phyloP scores from a whole-genome alignment of 257 asterid species.

The Jacaranda mimosifolia region DNA sequence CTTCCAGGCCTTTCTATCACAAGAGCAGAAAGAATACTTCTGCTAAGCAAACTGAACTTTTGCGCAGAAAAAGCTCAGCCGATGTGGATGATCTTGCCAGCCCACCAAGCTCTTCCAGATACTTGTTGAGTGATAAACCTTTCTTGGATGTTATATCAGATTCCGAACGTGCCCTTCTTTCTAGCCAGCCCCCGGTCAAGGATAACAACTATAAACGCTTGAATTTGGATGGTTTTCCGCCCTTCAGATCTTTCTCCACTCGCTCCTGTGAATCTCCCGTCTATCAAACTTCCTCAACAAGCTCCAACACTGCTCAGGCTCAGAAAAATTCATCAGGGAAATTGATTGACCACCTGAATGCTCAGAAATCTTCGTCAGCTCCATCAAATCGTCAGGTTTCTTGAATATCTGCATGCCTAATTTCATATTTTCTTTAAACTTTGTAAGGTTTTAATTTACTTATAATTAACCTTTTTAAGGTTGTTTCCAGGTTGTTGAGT shows the following conservation, averaged over 20 bases:
- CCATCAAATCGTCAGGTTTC: slow-evolving; percentile 49
- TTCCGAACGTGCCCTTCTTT: slow-evolving; percentile 34
- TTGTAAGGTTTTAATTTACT: neutral
- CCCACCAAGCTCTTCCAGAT: slow-evolving; percentile 47
- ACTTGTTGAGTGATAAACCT: slow-evolving; percentile 59
- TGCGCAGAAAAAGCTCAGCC: slow-evolving; percentile 76
- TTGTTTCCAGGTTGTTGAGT: slow-evolving; percentile 69
- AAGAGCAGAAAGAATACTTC: slow-evolving; percentile 37
- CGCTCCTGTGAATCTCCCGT: slow-evolving; percentile 52
- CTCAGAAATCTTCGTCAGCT: slow-evolving; percentile 43
- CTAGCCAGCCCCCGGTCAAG: too few relatives aligned
- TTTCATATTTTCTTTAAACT: neutral
- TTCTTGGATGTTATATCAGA: slow-evolving; percentile 41
- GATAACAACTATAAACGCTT: slow-evolving; percentile 28
- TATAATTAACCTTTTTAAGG: neutral
- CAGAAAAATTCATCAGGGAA: slow-evolving; percentile 26
- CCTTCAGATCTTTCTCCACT: slow-evolving; percentile 56
- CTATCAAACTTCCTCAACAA: slow-evolving; percentile 32
- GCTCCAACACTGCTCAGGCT: neutral
- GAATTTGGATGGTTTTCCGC: slow-evolving; percentile 35
- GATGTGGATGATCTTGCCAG: slow-evolving; percentile 54
- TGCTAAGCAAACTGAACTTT: slow-evolving; percentile 39
- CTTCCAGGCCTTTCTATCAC: slow-evolving; percentile 46
- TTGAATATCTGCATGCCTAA: neutral
- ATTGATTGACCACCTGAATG: slow-evolving; percentile 46